Base-by-base conservation (phyloP, 345 rosid species). In the Linum trigynum region DNA sequence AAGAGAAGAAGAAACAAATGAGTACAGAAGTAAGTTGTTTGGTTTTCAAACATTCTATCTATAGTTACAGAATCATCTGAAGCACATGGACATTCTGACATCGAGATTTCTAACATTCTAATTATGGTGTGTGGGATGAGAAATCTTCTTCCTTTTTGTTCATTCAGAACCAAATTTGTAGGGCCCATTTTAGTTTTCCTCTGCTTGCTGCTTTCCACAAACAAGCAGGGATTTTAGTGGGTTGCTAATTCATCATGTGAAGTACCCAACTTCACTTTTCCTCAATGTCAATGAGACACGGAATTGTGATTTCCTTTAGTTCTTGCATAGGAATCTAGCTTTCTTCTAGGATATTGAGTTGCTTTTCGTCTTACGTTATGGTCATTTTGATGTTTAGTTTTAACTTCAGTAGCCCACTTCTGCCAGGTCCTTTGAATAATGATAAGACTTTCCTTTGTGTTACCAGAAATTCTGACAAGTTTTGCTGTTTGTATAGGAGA, bases 1-100 rank as follows among this genome's bases (percentile, higher is more conserved):
- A 95, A 72, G 99, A 95, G 86, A 95, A 85, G 85, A 95, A 95
- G 82, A 91, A 91, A 75, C 96, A 89, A 67, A 78, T 89, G 97
- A 95, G 70, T 79, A 63, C 95, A 64, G 99, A 89, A 83, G 99
- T 95, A 77, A 79, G 81, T 76, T 59, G 62, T 43, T 38, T 8
- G 14, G 53, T 48, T 48, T 12, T 48, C 9, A 48, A 48, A 10
- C 9, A 48, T 48, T 48, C 32, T 23, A 23, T 23, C 32, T 23
- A 23, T 23, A 23, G 32, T 23, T 23, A 23, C 32, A 23, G 32
- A 23, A 23, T 23, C 32, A 23, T 48, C 14, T 5, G 14, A 9
- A 48, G 9, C 53, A 48, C 14, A 48, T 48, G 53, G 12, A 48
- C 14, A 12, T 48, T 9, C 53, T 15, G 14, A 48, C 14, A 48